Evolutionary conservation across 148 eudicot species (phyloP), one percentile per base, ranked within the genome.

Genomic region (Limonium bicolor): DNA sequence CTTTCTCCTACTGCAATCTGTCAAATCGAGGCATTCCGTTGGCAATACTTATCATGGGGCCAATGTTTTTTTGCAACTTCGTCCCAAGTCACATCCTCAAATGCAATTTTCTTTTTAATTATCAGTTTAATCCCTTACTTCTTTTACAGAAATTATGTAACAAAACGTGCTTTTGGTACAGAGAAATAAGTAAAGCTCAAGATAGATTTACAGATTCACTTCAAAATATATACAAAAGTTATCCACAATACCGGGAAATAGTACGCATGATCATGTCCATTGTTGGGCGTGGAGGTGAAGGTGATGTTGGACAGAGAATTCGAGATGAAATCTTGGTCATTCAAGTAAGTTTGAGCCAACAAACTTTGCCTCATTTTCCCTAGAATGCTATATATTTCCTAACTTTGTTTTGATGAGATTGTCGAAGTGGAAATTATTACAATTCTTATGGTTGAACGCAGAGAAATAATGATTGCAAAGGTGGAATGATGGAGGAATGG

Each of bases 401-500:
- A 17, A 43, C 10, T 23, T 13, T 20, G 2, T 25, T 23, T 22
- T 41, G 8, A 13, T 43, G 18, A 23, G 30, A 23, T 24, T 20
- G n/a, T n/a, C n/a, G n/a, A n/a, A n/a, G n/a, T n/a, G n/a, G n/a
- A n/a, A n/a, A n/a, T 25, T 24, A 43, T 25, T 4, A 14, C 27
- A 31, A 23, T 23, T 24, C 48, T 43, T 43, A 24, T 23, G 24
- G 30, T 28, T 43, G 37, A 41, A 26, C 69, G 51, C 74, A 90
- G 99, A 85, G 93, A 59, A 85, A 90, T 15, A 90, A 90, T 65
- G 66, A 73, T 41, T 90, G 99, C 74, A 80, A 81, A 47, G 99
- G 99, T 55, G 99, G 85, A 56, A 66, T 90, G 51, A 90, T 90
- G 95, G 99, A 90, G 63, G 88, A 90, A 69, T 90, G 99, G 99